Conservation (phyloP, 768 basidiomycete genomes). For the Lanmaoa rubissima region DNA sequence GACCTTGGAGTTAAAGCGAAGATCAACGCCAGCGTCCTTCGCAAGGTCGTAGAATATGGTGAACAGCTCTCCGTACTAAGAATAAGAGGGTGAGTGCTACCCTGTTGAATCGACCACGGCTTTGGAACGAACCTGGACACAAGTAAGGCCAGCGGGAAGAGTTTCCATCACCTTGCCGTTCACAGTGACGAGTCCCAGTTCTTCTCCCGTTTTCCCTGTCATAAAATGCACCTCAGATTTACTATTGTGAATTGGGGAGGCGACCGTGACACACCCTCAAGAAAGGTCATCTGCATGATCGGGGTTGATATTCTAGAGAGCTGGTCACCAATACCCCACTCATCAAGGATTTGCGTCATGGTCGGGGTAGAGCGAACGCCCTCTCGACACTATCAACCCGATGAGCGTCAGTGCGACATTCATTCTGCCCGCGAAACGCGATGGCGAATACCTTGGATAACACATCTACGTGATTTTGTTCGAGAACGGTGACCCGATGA, state of each 20-base stretch:
- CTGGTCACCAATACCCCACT: conserved; percentile 51
- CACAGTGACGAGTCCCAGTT: conserved; percentile 44
- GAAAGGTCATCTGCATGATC: conserved; percentile 16
- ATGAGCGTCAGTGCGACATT: background rate
- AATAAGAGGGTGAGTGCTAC: background rate
- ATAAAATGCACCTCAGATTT: background rate
- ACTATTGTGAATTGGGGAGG: no score
- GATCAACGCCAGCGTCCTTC: conserved; percentile 43
- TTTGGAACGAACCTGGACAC: conserved; percentile 40
- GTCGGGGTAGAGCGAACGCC: conserved; percentile 53
- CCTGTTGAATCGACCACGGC: background rate
- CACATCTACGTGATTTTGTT: conserved; percentile 42
- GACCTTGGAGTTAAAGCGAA: conserved; percentile 42
- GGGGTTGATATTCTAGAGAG: conserved; percentile 34
- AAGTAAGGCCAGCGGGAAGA: conserved; percentile 45
- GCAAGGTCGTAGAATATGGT: conserved; percentile 47
- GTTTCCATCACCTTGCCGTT: conserved; percentile 43
- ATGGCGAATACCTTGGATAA: conserved; percentile 31
- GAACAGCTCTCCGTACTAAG: conserved; percentile 53
- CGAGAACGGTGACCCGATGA: conserved; percentile 55
- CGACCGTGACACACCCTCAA: conserved; percentile 10
- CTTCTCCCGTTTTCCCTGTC: conserved; percentile 41
- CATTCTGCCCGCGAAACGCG: background rate
- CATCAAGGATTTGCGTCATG: conserved; percentile 50
- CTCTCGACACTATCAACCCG: conserved; percentile 27